Percentiles rank a stretch among this genome's conserved stretches.
These are phyloP conservation scores for Leptoxyphium fumago DNA, from an alignment of 2,329 filamentous ascomycete genomes.

Conservation along the genomic window DNA sequence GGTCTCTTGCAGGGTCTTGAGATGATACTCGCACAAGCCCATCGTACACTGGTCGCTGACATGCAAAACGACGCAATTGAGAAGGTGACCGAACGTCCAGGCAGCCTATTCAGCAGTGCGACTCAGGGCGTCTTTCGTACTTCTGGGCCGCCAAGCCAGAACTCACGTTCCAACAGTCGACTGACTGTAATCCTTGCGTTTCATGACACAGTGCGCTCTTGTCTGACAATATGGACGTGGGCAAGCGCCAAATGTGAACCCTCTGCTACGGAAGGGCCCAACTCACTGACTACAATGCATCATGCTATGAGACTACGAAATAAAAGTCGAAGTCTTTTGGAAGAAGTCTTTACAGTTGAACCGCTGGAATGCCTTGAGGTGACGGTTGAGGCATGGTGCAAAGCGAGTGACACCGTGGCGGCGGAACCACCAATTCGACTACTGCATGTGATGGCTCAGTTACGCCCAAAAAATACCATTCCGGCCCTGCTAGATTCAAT, in stretches of 20 bases:
- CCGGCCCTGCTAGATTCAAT: conserved; percentile 92
- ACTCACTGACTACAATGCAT: conserved; percentile 67
- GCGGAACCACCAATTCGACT: conserved; percentile 60
- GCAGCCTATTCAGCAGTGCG: conserved; percentile 88
- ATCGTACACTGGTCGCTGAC: conserved; percentile 70
- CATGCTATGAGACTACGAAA: conserved; percentile 86
- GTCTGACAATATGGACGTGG: conserved; percentile 93
- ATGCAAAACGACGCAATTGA: conserved; percentile 49
- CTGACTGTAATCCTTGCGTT: conserved; percentile 92
- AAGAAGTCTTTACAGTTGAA: conserved; percentile 86
- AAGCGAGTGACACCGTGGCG: conserved; percentile 23
- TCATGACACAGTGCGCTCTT: conserved; percentile 85
- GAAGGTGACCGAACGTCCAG: conserved; percentile 70
- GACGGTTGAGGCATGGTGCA: conserved; percentile 69
- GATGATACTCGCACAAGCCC: conserved; percentile 72
- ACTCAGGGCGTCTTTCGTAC: conserved; percentile 79
- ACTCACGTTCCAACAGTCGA: conserved; percentile 78
- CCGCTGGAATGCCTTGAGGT: conserved; percentile 89
- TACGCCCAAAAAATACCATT: conserved; percentile 77
- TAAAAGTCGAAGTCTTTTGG: conserved; percentile 69
- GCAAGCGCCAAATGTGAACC: conserved; percentile 49
- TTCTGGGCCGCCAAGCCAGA: conserved; percentile 58
- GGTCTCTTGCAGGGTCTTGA: conserved; percentile 76
- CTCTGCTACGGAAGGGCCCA: conserved; percentile 44
- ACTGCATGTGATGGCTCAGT: conserved; percentile 80